Base-by-base conservation (phyloP, 2,329 filamentous ascomycete genomes). In the Sclerotinia minor region DNA sequence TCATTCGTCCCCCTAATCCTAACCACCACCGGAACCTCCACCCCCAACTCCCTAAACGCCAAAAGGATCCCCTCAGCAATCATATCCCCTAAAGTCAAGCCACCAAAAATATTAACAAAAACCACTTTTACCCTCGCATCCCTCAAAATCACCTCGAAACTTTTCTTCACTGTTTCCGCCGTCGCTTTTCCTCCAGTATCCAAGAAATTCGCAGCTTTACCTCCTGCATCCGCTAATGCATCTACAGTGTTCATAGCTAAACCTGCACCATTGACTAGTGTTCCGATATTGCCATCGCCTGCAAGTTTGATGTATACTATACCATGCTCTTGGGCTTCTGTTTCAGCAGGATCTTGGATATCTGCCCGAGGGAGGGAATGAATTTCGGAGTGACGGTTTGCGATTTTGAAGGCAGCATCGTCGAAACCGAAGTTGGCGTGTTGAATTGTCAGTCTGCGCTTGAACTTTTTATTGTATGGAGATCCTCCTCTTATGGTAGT, bases 161-260 rank as follows among this genome's bases (percentile, higher is more conserved):
- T 89, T 67, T 87, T 86, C 75, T 89, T 88, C 72, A 97, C 92
- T 0, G 92, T 96, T 71, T 90, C 87, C 41, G 86, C 86, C 0
- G 92, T 97, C 0, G 93, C 93, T 77, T 96, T 95, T 47, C 93
- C 93, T 38, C 94, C 93, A 0, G 92, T 96, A 77, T 97, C 93
- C 66, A 97, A 83, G 77, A 97, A 96, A 74, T 97, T 97, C 15
- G 92, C 87, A 32, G 89, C 89, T 45, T 82, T 79, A 2, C 91
- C 91, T 11, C 89, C 89, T 66, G 87, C 85, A 17, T 87, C 80
- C 2, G 85, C 82, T 1, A 97, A 85, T 0, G 91, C 90, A 77
- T 97, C 93, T 69, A 94, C 88, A 0, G 92, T 96, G 77, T 95
- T 95, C 91, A 97, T 95, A 0, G 92, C 92, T 1, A 97, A 84